phyloP scores from a whole-genome alignment of 2,329 filamentous ascomycete genomes.

The Aspergillus aculeatus region DNA sequence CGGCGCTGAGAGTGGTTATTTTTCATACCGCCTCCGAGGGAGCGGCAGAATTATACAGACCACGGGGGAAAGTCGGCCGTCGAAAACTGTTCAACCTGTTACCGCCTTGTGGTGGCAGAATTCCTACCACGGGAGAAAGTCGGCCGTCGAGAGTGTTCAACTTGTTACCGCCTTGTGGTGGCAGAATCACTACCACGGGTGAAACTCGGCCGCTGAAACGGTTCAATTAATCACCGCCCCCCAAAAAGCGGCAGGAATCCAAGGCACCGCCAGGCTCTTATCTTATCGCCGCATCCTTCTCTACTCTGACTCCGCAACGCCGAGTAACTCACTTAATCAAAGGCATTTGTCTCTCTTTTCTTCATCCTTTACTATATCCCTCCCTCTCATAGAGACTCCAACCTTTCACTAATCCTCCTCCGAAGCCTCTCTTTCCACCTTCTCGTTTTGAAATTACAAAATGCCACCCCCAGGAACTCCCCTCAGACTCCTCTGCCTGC shows the following conservation, averaged over 20 bases:
- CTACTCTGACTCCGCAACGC: background rate
- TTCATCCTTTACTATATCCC: background rate
- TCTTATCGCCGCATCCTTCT: slow-evolving; percentile 4
- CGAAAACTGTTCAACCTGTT: no score
- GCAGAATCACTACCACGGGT: no score
- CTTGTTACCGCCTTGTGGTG: no score
- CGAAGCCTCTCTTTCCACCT: background rate
- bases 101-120: no score
- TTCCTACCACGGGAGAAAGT: no score
- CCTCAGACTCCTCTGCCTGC: slow-evolving; percentile 72
- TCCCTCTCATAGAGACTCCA: background rate
- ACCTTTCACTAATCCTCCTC: background rate
- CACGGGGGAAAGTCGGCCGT: no score
- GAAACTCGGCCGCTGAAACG: no score
- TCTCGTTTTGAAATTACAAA: background rate
- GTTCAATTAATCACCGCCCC: no score
- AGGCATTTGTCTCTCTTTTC: background rate
- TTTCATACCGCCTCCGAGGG: no score
- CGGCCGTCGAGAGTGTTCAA: no score
- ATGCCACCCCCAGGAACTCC: slow-evolving; percentile 19
- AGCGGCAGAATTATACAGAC: no score
- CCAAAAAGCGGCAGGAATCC: background rate
- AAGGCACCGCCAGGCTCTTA: background rate
- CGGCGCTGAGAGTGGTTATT: no score
- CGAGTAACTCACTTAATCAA: background rate